Percentiles rank a stretch among this genome's conserved stretches.
phyloP scores from a whole-genome alignment of 108 stramenopile genomes.

The Pseudonitzschia pungens region DNA sequence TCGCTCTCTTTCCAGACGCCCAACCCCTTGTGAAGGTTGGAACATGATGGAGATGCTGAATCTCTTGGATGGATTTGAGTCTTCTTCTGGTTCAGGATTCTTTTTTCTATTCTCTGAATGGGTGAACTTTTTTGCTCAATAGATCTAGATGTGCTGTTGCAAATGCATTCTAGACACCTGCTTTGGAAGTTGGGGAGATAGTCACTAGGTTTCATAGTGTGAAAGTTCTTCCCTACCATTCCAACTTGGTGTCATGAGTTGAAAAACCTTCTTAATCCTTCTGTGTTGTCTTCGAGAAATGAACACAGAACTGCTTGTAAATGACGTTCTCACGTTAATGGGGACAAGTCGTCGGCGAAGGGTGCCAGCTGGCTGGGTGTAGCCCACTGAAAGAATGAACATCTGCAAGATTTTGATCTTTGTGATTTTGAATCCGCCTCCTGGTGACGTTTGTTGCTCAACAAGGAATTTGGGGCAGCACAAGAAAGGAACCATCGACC shows the following conservation, averaged over 20 bases:
- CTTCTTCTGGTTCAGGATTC: too few species aligned
- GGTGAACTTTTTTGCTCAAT: too few species aligned
- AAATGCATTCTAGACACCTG: too few species aligned
- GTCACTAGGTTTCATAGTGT: too few species aligned
- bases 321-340: neutral
- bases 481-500: conserved; percentile 68
- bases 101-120: too few species aligned
- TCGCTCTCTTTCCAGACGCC: too few species aligned
- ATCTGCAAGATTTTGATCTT: neutral
- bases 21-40: too few species aligned
- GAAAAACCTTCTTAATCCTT: neutral
- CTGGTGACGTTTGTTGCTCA: neutral
- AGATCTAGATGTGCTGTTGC: too few species aligned
- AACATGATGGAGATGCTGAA: too few species aligned
- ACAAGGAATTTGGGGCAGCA: neutral
- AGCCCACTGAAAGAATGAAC: conserved; percentile 31
- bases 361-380: conserved; percentile 23
- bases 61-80: too few species aligned
- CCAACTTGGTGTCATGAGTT: neutral
- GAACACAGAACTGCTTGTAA: neutral
- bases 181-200: too few species aligned
- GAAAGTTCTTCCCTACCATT: too few species aligned
- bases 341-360: conserved; percentile 5
- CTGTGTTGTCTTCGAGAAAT: neutral
- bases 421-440: neutral